Base-by-base conservation (phyloP, 2,329 filamentous ascomycete species). In the Fusarium tupiense region DNA sequence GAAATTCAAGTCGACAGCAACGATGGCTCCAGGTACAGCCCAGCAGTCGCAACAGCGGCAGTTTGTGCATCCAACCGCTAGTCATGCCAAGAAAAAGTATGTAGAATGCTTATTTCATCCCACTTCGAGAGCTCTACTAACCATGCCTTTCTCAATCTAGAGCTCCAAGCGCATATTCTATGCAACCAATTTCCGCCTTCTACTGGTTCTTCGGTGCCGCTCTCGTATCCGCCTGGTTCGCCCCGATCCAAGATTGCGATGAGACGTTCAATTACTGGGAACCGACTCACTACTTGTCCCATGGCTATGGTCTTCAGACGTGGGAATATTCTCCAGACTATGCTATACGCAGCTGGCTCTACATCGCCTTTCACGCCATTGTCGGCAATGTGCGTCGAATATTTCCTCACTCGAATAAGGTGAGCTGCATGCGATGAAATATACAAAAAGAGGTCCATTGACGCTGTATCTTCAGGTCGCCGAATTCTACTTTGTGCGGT, bases 211-310 rank as follows among this genome's bases (percentile, higher is more conserved):
- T 97, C 52, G 85, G 86, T 37, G 91, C 93, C 74, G 94, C 94
- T 80, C 75, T 93, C 24, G 78, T 96, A 29, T 93, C 96, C 12
- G 96, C 96, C 17, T 79, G 93, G 38, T 96, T 92, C 81, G 92
- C 95, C 5, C 96, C 96, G 1, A 98, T 99, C 74, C 95, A 98
- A 82, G 96, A 99, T 83, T 99, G 96, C 81, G 96, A 99, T 79
- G 96, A 99, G 85, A 96, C 96, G 17, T 99, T 97, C 88, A 99
- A 99, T 82, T 99, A 98, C 86, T 99, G 96, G 95, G 96, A 99
- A 79, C 96, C 96, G 1, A 91, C 95, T 0, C 96, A 99, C 83
- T 99, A 98, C 83, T 89, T 99, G 35, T 93, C 91, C 67, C 95
- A 98, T 85, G 94, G 94, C 77, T 96, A 97, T 80, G 96, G 96